A percentile compares a stretch with the other conserved stretches of the same genome.
Evolutionary conservation across 495 filamentous ascomycete species (phyloP).

Genomic region (Echria macrotheca): DNA sequence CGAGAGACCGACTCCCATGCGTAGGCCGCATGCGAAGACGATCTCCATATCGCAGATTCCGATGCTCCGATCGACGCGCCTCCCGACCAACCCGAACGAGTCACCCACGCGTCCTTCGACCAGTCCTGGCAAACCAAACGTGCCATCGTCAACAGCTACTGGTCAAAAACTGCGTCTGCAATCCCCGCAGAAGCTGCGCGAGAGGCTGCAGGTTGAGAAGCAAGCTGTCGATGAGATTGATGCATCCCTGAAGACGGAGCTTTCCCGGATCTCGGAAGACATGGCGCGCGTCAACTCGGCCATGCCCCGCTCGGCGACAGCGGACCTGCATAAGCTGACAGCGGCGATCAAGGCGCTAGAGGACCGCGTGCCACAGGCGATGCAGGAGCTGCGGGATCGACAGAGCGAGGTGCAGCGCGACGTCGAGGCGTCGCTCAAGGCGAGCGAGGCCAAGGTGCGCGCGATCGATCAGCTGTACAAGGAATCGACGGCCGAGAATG

Average conservation of each 20-base stretch:
- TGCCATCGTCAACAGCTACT: slow-evolving; percentile 10
- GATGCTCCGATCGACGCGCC: slow-evolving; percentile 33
- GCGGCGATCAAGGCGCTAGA: slow-evolving; percentile 59
- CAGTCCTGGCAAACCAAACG: slow-evolving; percentile 30
- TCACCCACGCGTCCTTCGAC: slow-evolving; percentile 27
- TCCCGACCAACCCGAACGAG: slow-evolving; percentile 20
- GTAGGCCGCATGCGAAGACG: slow-evolving; percentile 32
- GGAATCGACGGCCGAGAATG: slow-evolving; percentile 86
- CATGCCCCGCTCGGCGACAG: slow-evolving; percentile 32
- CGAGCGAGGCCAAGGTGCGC: slow-evolving; percentile 70
- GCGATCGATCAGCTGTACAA: slow-evolving; percentile 87
- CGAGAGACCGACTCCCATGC: slow-evolving; percentile 7
- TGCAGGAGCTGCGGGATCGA: slow-evolving; percentile 55
- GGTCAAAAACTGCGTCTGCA: slow-evolving; percentile 75
- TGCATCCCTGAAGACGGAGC: slow-evolving; percentile 63
- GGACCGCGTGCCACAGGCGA: slow-evolving; percentile 53
- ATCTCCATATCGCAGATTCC: slow-evolving; percentile 45
- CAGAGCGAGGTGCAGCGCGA: slow-evolving; percentile 60
- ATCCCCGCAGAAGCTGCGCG: slow-evolving; percentile 86
- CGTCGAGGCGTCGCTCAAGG: slow-evolving; percentile 60
- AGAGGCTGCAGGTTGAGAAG: slow-evolving; percentile 79
- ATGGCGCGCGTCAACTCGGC: slow-evolving; percentile 56
- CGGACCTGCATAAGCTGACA: slow-evolving; percentile 46
- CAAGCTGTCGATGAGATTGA: slow-evolving; percentile 64
- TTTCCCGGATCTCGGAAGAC: slow-evolving; percentile 78